Conservation (phyloP, 1,284 basidiomycete genomes). For the Ganoderma lingzhi region DNA sequence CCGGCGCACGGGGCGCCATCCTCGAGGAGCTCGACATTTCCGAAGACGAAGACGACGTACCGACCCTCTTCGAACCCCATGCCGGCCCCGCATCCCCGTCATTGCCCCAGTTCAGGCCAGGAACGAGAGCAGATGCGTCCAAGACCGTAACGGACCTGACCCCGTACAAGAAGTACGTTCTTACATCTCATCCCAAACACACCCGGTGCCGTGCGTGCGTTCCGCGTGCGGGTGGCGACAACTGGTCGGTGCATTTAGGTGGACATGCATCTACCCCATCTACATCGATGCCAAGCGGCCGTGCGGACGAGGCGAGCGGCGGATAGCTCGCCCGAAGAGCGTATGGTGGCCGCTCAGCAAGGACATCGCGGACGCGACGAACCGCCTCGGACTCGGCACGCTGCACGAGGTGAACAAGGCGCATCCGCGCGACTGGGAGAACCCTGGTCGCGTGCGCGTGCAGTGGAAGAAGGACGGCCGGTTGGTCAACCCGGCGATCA, state of each 20-base stretch:
- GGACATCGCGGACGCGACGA: conserved; percentile 88
- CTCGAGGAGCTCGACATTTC: conserved; percentile 68
- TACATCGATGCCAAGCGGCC: conserved; percentile 97
- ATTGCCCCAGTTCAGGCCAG: conserved; percentile 43
- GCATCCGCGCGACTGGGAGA: conserved; percentile 97
- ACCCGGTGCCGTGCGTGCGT: conserved; percentile 5
- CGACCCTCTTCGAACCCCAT: conserved; percentile 27
- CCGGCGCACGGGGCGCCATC: conserved; percentile 74
- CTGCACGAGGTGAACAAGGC: conserved; percentile 90
- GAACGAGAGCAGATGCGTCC: conserved; percentile 29
- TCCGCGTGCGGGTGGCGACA: conserved; percentile 10
- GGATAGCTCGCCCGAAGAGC: conserved; percentile 81
- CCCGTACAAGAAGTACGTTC: conserved; percentile 75
- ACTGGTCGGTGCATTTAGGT: conserved; percentile 55
- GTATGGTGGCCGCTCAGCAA: conserved; percentile 96
- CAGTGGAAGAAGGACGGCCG: conserved; percentile 87
- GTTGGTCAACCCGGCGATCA: conserved; percentile 75
- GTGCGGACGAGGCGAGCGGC: conserved; percentile 82
- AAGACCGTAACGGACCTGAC: conserved; percentile 72
- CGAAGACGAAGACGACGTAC: conserved; percentile 48
- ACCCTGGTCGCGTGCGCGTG: conserved; percentile 92
- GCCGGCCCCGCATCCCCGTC: conserved; percentile 63
- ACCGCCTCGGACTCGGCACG: conserved; percentile 78
- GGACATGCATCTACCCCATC: conserved; percentile 96
- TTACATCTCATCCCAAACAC: conserved; percentile 2